phyloP scores from a whole-genome alignment of 2,329 filamentous ascomycete species.

The Exophiala dermatitidis region DNA sequence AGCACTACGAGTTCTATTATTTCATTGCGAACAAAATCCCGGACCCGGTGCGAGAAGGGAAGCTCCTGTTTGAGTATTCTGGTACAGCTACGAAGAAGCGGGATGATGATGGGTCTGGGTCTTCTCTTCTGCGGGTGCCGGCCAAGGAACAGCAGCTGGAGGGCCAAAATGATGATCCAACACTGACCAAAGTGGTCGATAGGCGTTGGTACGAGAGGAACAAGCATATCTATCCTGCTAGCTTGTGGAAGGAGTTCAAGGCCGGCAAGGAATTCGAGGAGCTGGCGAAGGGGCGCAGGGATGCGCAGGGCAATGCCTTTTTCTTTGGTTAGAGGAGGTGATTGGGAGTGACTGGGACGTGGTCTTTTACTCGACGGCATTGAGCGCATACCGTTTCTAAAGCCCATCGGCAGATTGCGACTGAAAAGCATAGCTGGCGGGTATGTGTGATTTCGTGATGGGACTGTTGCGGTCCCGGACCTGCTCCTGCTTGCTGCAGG shows the following conservation, averaged over 20 bases:
- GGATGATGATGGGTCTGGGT: slow-evolving; percentile 36
- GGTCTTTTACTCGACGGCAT: no score
- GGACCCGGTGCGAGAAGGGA: slow-evolving; percentile 65
- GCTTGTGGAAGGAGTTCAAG: slow-evolving; percentile 91
- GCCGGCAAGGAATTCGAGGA: slow-evolving; percentile 67
- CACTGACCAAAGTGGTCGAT: slow-evolving; percentile 87
- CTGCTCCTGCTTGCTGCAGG: no score
- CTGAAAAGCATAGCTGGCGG: no score
- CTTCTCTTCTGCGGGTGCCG: slow-evolving; percentile 37
- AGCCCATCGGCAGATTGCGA: no score
- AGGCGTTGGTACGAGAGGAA: slow-evolving; percentile 94
- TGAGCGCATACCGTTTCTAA: no score
- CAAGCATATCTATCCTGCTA: slow-evolving; percentile 96
- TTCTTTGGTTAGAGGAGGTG: slow-evolving; percentile 55
- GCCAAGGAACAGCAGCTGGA: slow-evolving; percentile 55
- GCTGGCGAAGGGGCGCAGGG: slow-evolving; percentile 65
- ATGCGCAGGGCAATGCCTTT: slow-evolving; percentile 84
- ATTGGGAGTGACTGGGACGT: background rate
- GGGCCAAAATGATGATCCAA: slow-evolving; percentile 69
- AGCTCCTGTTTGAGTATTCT: slow-evolving; percentile 72
- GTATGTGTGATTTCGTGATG: no score
- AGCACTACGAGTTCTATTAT: slow-evolving; percentile 98
- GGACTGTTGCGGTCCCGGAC: no score
- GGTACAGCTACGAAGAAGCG: slow-evolving; percentile 32
- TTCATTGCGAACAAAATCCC: slow-evolving; percentile 71